Evolutionary conservation across 768 basidiomycete species (phyloP), one percentile per base, ranked within the genome.

Genomic region (Erythrobasidium yunnanense): DNA sequence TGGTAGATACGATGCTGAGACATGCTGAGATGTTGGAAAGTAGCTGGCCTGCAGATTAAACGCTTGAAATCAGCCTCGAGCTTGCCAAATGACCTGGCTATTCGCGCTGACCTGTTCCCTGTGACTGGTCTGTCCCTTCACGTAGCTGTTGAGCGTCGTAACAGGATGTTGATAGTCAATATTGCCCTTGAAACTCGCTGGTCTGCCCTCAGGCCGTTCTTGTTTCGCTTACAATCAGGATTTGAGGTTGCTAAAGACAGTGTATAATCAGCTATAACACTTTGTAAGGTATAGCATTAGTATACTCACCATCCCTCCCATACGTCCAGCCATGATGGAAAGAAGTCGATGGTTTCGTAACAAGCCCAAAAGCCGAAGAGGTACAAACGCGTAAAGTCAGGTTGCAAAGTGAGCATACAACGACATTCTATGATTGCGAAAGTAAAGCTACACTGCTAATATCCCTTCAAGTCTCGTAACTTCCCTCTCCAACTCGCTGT

Each of bases 1-100:
- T 83, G 1, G 90, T 96, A 74, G 89, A 84, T 49, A 92, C 79
- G 70, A 99, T 86, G 13, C 92, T 90, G 20, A 60, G 25, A 27
- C 25, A 69, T n/a, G 66, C 70, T 55, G 51, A 29, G 34, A 69
- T 67, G 53, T 68, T 68, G 49, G 60, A 42, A 47, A 18, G 66
- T 17, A 63, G 30, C 33, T 63, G 60, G 38, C 60, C 49, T 35
- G 27, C n/a, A 11, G 11, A 42, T 11, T n/a, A 42, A 42, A 42
- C 11, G n/a, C 38, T n/a, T n/a, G 38, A 42, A n/a, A n/a, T 42
- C 38, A 42, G 38, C 11, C n/a, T n/a, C 11, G 11, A n/a, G 38
- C 11, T 42, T n/a, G n/a, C 38, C 38, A n/a, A n/a, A 11, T 11
- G n/a, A n/a, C 38, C n/a, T 42, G 38, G n/a, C 11, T n/a, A n/a